phyloP scores from a whole-genome alignment of 192 early-diverging fungal genomes.

The Backusella liffmaniae region DNA sequence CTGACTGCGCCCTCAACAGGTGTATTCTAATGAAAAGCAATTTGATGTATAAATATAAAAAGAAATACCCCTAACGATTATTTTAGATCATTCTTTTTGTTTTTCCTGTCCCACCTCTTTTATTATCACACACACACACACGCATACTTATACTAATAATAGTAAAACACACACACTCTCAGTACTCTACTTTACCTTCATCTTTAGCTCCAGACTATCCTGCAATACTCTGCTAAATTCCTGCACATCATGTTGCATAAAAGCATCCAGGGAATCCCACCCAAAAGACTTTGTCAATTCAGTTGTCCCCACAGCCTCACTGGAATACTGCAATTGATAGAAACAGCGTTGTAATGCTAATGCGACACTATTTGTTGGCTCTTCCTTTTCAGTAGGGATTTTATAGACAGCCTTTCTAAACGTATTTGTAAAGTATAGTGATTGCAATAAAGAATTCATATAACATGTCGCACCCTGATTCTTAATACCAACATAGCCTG shows the following conservation, averaged over 20 bases:
- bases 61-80: neutral
- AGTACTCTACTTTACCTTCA: conserved; percentile 85
- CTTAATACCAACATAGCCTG: conserved; percentile 90
- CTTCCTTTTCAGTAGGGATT: conserved; percentile 89
- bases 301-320: conserved; percentile 78
- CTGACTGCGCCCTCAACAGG: conserved; percentile 88
- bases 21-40: conserved; percentile 57
- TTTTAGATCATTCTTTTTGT: neutral
- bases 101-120: neutral
- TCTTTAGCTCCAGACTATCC: conserved; percentile 95
- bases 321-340: conserved; percentile 79
- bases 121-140: neutral
- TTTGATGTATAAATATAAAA: neutral
- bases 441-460: conserved; percentile 97
- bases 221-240: conserved; percentile 97
- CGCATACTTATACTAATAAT: neutral
- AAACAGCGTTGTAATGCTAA: conserved; percentile 94
- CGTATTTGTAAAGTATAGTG: conserved; percentile 89
- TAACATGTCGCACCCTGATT: conserved; percentile 99
- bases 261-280: conserved; percentile 93
- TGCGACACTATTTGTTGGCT: conserved; percentile 84
- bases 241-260: conserved; percentile 98
- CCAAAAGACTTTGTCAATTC: conserved; percentile 98
- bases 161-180: neutral
- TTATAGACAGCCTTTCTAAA: conserved; percentile 91